phyloP scores from a whole-genome alignment of 2,329 filamentous ascomycete species.

The Verruconis gallopava region DNA sequence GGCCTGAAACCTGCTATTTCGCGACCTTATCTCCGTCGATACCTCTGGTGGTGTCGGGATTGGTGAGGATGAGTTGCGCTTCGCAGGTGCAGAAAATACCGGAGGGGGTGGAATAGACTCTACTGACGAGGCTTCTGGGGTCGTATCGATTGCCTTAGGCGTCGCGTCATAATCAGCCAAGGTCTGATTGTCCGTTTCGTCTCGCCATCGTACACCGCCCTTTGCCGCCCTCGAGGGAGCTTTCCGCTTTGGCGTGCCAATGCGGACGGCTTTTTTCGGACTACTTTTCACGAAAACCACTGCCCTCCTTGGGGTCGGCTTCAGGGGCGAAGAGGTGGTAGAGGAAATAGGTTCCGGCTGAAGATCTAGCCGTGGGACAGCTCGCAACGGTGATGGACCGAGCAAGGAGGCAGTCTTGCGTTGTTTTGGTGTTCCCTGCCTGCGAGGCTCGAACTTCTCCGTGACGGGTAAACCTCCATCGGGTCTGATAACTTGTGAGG shows the following conservation, averaged over 20 bases:
- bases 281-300: conserved; percentile 47
- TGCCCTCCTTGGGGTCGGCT: conserved; percentile 67
- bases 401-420: conserved; percentile 38
- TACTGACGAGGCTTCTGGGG: conserved; percentile 33
- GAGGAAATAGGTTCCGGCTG: conserved; percentile 21
- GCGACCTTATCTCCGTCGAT: conserved; percentile 39
- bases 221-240: conserved; percentile 45
- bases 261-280: conserved; percentile 61
- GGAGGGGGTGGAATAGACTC: conserved; percentile 38
- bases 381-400: conserved; percentile 36
- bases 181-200: conserved; percentile 75
- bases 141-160: conserved; percentile 53
- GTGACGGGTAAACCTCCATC: conserved; percentile 54
- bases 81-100: conserved; percentile 18
- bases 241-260: conserved; percentile 62
- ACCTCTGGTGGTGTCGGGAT: conserved; percentile 43
- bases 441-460: conserved; percentile 57
- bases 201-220: conserved; percentile 79
- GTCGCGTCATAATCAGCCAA: conserved; percentile 88
- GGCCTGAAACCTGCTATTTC: conserved; percentile 66
- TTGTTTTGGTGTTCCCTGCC: conserved; percentile 65
- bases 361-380: conserved; percentile 20
- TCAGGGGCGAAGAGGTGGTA: conserved; percentile 51
- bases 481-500: conserved; percentile 78
- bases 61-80: conserved; percentile 36